Evolutionary conservation across 352 stramenopile species (phyloP).

Genomic region (Phytophthora nicotianae): DNA sequence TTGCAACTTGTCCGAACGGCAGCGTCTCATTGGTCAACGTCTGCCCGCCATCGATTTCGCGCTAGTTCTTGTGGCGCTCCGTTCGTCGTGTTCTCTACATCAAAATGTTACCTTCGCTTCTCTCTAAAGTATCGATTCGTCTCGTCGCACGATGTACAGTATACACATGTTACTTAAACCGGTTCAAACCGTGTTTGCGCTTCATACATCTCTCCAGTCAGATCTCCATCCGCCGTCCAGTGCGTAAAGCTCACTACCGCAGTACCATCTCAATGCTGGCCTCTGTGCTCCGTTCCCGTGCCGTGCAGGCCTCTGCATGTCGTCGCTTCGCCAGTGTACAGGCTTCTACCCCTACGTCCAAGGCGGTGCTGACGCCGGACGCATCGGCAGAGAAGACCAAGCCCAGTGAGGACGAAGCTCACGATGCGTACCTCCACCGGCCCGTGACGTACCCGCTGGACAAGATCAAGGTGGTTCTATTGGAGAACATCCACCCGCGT

Average conservation of each 20-base stretch:
- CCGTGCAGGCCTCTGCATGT: constrained; percentile 15
- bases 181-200: constrained; percentile 13
- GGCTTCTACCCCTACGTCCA: constrained; percentile 25
- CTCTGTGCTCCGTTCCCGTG: constrained; percentile 36
- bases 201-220: constrained; percentile 19
- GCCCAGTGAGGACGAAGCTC: constrained; percentile 14
- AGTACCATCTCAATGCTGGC: constrained; percentile 42
- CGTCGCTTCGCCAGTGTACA: constrained; percentile 47
- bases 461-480: constrained; percentile 84
- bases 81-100: constrained; percentile 16
- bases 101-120: constrained; percentile 1
- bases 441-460: constrained; percentile 78
- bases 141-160: constrained; percentile 16
- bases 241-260: constrained; percentile 7
- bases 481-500: constrained; percentile 86
- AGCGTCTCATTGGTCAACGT: constrained; percentile 16
- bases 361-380: constrained; percentile 23
- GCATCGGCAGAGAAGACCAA: constrained; percentile 14
- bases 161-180: constrained; percentile 5
- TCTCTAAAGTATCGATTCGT: constrained; percentile 13
- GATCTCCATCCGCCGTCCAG: constrained; percentile 24
- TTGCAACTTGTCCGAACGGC: constrained; percentile 1
- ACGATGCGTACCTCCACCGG: constrained; percentile 56
- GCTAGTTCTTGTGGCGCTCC: constrained; percentile 21
- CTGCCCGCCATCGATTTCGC: constrained; percentile 10